A percentile compares a stretch with the other conserved stretches of the same genome.
Evolutionary conservation across 2,329 filamentous ascomycete genomes (phyloP).

Genomic region (Fusarium sp.): DNA sequence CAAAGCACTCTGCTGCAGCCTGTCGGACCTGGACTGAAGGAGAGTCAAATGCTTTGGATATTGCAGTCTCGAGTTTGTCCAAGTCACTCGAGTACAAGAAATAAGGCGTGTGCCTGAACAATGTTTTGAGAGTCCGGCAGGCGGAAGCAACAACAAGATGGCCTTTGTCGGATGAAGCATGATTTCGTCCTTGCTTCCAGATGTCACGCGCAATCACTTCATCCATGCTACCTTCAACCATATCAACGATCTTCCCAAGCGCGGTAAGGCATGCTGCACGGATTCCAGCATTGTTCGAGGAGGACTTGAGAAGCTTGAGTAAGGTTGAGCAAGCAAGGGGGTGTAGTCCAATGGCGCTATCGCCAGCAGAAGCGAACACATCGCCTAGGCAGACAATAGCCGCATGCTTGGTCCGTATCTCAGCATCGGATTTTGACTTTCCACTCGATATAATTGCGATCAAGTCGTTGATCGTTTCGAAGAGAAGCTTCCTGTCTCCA

Average conservation of each 20-base stretch:
- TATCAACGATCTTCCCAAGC: conserved; percentile 78
- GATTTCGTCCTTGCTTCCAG: conserved; percentile 88
- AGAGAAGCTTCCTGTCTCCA: conserved; percentile 90
- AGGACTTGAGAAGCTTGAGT: conserved; percentile 81
- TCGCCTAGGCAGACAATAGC: conserved; percentile 88
- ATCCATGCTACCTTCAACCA: conserved; percentile 81
- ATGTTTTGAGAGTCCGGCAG: conserved; percentile 79
- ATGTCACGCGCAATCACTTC: conserved; percentile 87
- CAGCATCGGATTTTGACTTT: conserved; percentile 79
- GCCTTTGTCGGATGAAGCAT: conserved; percentile 83
- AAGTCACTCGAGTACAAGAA: conserved; percentile 92
- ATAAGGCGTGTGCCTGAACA: conserved; percentile 78
- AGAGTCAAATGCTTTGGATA: conserved; percentile 90
- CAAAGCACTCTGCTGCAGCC: conserved; percentile 86
- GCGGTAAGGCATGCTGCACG: conserved; percentile 81
- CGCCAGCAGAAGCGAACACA: conserved; percentile 90
- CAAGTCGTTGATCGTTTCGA: conserved; percentile 93
- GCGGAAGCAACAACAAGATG: conserved; percentile 81
- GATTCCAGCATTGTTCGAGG: conserved; percentile 82
- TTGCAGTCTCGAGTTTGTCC: conserved; percentile 81
- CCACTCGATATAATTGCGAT: conserved; percentile 75
- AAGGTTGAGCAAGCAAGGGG: conserved; percentile 77
- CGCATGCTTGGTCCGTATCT: conserved; percentile 84
- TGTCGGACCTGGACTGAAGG: conserved; percentile 79
- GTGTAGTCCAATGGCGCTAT: conserved; percentile 88